A percentile compares a stretch with the other conserved stretches of the same genome.
Evolutionary conservation across 106 monocot genomes (phyloP).

Genomic region (Dendrobium huoshanense): DNA sequence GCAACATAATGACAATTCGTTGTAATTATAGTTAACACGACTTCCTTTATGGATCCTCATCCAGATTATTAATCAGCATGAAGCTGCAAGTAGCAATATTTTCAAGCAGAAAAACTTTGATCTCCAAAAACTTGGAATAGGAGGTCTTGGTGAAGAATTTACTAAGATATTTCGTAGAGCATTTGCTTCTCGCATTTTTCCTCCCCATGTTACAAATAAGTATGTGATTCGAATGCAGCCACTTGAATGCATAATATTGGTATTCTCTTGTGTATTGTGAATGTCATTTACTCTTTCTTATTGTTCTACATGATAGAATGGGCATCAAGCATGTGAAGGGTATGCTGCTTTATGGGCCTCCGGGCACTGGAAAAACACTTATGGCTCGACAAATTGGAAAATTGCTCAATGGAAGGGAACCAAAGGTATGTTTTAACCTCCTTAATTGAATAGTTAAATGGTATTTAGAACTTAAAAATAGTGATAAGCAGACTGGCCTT

Average conservation of each 20-base stretch:
- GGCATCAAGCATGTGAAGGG: slow-evolving; percentile 23
- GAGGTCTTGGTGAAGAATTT: slow-evolving; percentile 88
- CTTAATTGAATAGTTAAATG: background rate
- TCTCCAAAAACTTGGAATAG: slow-evolving; percentile 88
- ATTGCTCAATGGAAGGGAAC: slow-evolving; percentile 89
- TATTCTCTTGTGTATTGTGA: background rate
- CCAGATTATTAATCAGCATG: slow-evolving; percentile 7
- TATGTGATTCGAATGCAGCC: slow-evolving; percentile 14
- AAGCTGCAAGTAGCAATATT: slow-evolving; percentile 63
- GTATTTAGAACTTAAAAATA: slow-evolving; percentile 8
- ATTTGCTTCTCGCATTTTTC: slow-evolving; percentile 97
- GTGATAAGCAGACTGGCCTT: slow-evolving; percentile 24
- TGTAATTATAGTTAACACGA: background rate
- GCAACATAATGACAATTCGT: background rate
- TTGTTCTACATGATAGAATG: slow-evolving; percentile 17
- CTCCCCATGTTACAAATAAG: slow-evolving; percentile 85
- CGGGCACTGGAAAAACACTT: slow-evolving; percentile 97
- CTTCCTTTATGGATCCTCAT: slow-evolving; percentile 22
- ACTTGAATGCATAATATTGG: background rate
- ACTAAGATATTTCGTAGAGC: slow-evolving; percentile 92
- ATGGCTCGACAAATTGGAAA: slow-evolving; percentile 99
- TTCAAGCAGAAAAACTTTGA: slow-evolving; percentile 93
- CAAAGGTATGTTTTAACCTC: slow-evolving; percentile 54
- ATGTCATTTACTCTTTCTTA: slow-evolving; percentile 10
- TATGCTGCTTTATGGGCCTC: slow-evolving; percentile 94